phyloP scores from a whole-genome alignment of 768 basidiomycete genomes.

The Calocybe cyanea region DNA sequence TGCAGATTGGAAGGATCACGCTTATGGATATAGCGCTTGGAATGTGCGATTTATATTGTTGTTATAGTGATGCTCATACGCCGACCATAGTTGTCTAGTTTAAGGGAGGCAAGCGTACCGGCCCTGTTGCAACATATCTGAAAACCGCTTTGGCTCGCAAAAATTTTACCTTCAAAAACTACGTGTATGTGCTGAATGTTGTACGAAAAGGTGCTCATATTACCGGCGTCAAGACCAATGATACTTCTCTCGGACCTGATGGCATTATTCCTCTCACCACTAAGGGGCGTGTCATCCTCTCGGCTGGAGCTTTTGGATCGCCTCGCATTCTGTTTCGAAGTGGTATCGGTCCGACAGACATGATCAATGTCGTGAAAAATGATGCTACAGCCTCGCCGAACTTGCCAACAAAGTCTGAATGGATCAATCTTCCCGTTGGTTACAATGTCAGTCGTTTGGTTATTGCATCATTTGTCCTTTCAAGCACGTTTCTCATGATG shows the following conservation, averaged over 20 bases:
- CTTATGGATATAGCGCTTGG: constrained; percentile 49
- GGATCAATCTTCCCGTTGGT: constrained; percentile 60
- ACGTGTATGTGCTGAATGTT: constrained; percentile 47
- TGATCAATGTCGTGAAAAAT: constrained; percentile 47
- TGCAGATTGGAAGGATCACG: constrained; percentile 55
- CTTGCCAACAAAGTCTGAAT: constrained; percentile 45
- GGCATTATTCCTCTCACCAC: constrained; percentile 52
- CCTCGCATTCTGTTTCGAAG: constrained; percentile 56
- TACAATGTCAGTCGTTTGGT: constrained; percentile 31
- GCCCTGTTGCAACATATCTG: constrained; percentile 58
- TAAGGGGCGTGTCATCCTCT: constrained; percentile 56
- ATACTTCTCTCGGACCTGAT: constrained; percentile 52
- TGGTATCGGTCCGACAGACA: constrained; percentile 59
- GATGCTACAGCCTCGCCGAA: constrained; percentile 41
- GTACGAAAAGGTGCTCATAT: constrained; percentile 54
- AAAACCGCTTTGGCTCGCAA: constrained; percentile 46
- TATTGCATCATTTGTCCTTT: neutral
- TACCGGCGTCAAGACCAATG: constrained; percentile 59
- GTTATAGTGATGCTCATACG: neutral
- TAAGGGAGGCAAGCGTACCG: constrained; percentile 43
- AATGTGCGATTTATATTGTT: constrained; percentile 24
- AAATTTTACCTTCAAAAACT: constrained; percentile 49
- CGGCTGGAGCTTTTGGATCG: constrained; percentile 56
- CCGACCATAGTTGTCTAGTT: constrained; percentile 28
- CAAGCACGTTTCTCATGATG: neutral